phyloP scores from a whole-genome alignment of 352 stramenopile species.

The Pythium rhizo-oryzae region DNA sequence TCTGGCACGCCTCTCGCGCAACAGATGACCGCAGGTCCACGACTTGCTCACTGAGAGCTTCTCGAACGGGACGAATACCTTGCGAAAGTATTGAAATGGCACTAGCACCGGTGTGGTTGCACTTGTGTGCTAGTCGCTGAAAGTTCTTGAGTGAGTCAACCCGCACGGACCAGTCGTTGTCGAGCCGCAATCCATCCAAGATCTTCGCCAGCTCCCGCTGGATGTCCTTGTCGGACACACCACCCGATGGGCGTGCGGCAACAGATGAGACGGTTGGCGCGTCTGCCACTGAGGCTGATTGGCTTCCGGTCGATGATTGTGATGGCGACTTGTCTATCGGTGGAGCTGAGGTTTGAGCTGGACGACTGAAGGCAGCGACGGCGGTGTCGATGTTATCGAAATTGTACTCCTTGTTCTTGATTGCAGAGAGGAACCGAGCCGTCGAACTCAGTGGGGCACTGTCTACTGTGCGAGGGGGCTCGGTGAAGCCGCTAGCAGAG shows the following conservation, averaged over 20 bases:
- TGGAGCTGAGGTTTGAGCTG: not conserved
- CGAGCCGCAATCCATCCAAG: slow-evolving; percentile 55
- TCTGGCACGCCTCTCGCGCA: slow-evolving; percentile 70
- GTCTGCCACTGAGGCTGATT: slow-evolving; percentile 16
- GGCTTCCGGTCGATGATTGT: slow-evolving; percentile 42
- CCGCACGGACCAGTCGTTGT: slow-evolving; percentile 81
- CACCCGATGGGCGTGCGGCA: slow-evolving; percentile 7
- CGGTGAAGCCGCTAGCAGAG: not conserved
- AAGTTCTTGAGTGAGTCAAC: slow-evolving; percentile 69
- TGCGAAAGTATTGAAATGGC: slow-evolving; percentile 36
- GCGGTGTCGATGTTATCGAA: slow-evolving; percentile 47
- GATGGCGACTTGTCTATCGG: slow-evolving; percentile 43
- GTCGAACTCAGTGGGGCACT: slow-evolving; percentile 29
- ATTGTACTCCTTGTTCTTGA: slow-evolving; percentile 35
- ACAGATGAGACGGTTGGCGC: not conserved
- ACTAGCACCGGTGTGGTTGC: slow-evolving; percentile 35
- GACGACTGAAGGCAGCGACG: slow-evolving; percentile 24
- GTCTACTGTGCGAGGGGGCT: slow-evolving; percentile 4
- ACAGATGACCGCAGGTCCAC: slow-evolving; percentile 80
- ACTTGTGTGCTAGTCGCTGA: slow-evolving; percentile 57
- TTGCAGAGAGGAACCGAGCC: slow-evolving; percentile 28
- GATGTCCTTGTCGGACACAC: slow-evolving; percentile 61
- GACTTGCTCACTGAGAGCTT: slow-evolving; percentile 74
- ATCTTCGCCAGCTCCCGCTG: slow-evolving; percentile 59
- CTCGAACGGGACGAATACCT: slow-evolving; percentile 55